A percentile compares a stretch with the other conserved stretches of the same genome.
phyloP scores from a whole-genome alignment of 768 basidiomycete genomes.

The Candolleomyces efflorescens region DNA sequence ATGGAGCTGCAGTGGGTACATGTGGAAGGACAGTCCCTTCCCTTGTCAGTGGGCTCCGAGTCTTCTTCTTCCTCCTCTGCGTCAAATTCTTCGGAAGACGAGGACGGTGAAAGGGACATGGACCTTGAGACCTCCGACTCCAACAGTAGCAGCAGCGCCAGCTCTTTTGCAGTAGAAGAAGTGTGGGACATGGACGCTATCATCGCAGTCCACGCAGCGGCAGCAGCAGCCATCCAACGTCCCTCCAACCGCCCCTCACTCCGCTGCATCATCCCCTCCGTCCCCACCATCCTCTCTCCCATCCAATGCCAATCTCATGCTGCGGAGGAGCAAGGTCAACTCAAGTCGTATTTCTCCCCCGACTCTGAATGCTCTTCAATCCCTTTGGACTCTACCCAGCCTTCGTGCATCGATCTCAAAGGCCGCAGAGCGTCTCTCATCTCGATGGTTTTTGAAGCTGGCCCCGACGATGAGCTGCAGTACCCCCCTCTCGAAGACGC shows the following conservation, averaged over 20 bases:
- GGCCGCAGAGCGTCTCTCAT: background rate
- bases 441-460: background rate
- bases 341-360: slow-evolving; percentile 11
- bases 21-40: slow-evolving; percentile 3
- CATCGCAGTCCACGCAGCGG: background rate
- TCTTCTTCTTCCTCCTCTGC: background rate
- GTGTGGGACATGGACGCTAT: background rate
- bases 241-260: slow-evolving; percentile 14
- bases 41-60: slow-evolving; percentile 7
- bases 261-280: slow-evolving; percentile 24
- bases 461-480: no score
- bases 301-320: background rate
- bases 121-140: background rate
- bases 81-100: slow-evolving; percentile 6
- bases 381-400: slow-evolving; percentile 4
- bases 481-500: no score
- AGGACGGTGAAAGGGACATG: background rate
- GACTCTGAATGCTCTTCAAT: slow-evolving; percentile 16
- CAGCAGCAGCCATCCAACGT: background rate
- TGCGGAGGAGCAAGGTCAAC: background rate
- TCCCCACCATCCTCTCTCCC: slow-evolving; percentile 15
- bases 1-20: background rate
- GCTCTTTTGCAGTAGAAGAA: background rate
- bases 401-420: background rate
- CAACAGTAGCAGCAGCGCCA: background rate